phyloP scores from a whole-genome alignment of 2,329 filamentous ascomycete genomes.

The Colletotrichum sp. region DNA sequence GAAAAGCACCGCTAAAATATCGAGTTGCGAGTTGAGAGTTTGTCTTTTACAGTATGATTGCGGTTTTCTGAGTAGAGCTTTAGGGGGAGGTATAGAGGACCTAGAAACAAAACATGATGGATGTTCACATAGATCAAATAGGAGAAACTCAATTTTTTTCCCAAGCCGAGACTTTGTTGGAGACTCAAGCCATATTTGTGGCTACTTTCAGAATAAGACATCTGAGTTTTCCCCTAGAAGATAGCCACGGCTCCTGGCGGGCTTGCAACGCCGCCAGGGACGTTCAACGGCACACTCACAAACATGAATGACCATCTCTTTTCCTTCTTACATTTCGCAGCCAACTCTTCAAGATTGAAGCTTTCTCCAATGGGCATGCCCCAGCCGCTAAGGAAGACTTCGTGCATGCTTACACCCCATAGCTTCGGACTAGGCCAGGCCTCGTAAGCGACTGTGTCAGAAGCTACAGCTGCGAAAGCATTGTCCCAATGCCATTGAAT shows the following conservation, averaged over 20 bases:
- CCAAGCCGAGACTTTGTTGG: not conserved
- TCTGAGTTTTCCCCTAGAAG: conserved; percentile 28
- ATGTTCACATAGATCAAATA: not conserved
- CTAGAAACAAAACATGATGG: not conserved
- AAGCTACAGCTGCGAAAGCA: conserved; percentile 51
- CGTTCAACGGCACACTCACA: conserved; percentile 51
- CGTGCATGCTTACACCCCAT: conserved; percentile 44
- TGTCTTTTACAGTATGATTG: not conserved
- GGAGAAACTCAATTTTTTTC: fast-evolving
- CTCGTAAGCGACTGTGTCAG: conserved; percentile 48
- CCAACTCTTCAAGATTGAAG: conserved; percentile 36
- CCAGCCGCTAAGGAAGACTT: conserved; percentile 54
- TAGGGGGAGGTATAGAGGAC: not conserved
- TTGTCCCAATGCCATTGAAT: conserved; percentile 51
- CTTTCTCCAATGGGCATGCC: conserved; percentile 46
- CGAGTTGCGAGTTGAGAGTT: fast-evolving
- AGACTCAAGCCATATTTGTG: not conserved
- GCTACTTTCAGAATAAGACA: not conserved
- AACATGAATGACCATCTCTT: conserved; percentile 56
- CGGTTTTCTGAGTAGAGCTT: not conserved
- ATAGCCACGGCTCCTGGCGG: conserved; percentile 50
- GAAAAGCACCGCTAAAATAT: not conserved
- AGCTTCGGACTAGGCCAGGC: conserved; percentile 39
- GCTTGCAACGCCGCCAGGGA: conserved; percentile 48
- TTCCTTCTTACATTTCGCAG: conserved; percentile 56